phyloP scores from a whole-genome alignment of 108 stramenopile genomes.

The Cyclostephanos tholiformis region DNA sequence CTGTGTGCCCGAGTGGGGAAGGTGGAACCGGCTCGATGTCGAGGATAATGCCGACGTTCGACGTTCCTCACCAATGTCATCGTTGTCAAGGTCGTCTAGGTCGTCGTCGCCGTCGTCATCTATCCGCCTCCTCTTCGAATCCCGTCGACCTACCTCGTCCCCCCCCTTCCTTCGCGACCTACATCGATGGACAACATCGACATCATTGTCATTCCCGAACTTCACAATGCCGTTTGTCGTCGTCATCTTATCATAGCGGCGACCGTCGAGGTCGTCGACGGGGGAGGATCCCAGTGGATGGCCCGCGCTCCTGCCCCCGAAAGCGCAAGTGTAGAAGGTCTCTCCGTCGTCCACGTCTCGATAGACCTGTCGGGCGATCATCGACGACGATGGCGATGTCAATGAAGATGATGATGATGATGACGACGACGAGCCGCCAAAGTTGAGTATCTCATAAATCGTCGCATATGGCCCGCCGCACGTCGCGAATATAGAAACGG shows the following conservation, averaged over 20 bases:
- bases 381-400: not conserved
- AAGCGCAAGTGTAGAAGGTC: slow-evolving; percentile 66
- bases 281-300: slow-evolving; percentile 39
- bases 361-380: slow-evolving; percentile 57
- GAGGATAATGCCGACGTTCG: not conserved
- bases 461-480: slow-evolving; percentile 60
- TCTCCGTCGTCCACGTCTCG: slow-evolving; percentile 61
- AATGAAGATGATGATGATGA: not conserved
- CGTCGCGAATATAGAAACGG: slow-evolving; percentile 53
- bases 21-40: slow-evolving; percentile 6
- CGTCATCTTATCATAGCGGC: too few species aligned
- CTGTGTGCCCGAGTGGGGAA: slow-evolving; percentile 20
- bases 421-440: slow-evolving; percentile 32
- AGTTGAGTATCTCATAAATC: slow-evolving; percentile 67
- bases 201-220: slow-evolving; percentile 11
- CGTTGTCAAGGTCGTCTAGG: too few species aligned
- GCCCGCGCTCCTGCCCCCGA: slow-evolving; percentile 60
- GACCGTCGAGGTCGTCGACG: not conserved
- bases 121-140: not conserved
- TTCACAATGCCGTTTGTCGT: slow-evolving; percentile 13
- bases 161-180: not conserved
- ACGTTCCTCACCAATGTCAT: too few species aligned
- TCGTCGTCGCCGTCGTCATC: not conserved
- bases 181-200: not conserved
- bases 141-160: not conserved